These are phyloP conservation scores for Cladosporium sp. DNA, from an alignment of 2,329 filamentous ascomycete species.

Conservation along the genomic window DNA sequence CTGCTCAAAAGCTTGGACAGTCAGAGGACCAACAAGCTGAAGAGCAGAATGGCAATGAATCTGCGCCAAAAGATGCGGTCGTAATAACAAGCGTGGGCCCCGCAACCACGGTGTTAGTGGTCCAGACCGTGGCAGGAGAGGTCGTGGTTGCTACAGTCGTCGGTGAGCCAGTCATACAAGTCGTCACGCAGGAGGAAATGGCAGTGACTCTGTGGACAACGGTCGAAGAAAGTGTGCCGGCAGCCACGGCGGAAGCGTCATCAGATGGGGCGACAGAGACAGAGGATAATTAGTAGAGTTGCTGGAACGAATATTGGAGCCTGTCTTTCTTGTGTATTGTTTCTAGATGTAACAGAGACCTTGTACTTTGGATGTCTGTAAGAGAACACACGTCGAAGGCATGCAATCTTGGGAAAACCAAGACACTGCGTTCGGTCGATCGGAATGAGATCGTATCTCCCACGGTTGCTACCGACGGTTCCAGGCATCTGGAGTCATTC, in stretches of 20 bases:
- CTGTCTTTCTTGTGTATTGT: not conserved
- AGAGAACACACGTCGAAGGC: too few relatives aligned
- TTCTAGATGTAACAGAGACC: not conserved
- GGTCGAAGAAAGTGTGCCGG: not conserved
- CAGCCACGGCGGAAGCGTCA: not conserved
- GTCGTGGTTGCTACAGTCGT: conserved; percentile 3
- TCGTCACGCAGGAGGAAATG: conserved; percentile 3
- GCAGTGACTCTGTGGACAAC: conserved; percentile 8
- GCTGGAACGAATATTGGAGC: too few relatives aligned
- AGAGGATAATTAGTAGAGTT: too few relatives aligned
- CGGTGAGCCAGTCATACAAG: not conserved
- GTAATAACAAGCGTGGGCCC: not conserved
- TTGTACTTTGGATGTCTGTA: too few relatives aligned
- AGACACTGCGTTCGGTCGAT: too few relatives aligned
- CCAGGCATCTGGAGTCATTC: too few relatives aligned
- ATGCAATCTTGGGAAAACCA: too few relatives aligned
- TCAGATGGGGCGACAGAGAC: too few relatives aligned
- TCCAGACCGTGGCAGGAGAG: conserved; percentile 5
- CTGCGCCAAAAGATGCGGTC: not conserved
- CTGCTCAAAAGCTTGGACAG: too few relatives aligned
- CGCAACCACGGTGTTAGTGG: conserved; percentile 3
- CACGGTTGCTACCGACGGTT: too few relatives aligned
- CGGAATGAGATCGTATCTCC: too few relatives aligned
- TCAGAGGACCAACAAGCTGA: not conserved
- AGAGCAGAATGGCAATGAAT: not conserved